A percentile compares a stretch with the other conserved stretches of the same genome.
Conservation (phyloP, 208 protist genomes). For the Porcisia deanei region DNA sequence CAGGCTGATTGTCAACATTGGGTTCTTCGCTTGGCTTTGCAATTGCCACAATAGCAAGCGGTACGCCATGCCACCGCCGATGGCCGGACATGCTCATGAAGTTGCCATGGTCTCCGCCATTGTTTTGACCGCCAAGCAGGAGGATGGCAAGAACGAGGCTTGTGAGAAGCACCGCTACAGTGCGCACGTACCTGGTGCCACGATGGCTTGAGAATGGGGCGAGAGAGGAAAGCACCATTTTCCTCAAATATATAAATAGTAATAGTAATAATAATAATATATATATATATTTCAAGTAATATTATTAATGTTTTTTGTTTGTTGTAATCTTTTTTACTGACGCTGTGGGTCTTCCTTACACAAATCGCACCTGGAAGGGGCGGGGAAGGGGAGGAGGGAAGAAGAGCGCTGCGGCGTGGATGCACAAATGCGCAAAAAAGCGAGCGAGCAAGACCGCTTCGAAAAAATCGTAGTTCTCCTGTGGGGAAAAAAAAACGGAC, state of each 20-base stretch:
- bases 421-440: not conserved
- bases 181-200: not conserved
- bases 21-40: not conserved
- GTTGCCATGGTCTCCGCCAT: not conserved
- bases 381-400: not conserved
- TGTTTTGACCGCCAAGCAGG: conserved; percentile 5
- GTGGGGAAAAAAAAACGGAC: no score
- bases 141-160: conserved; percentile 1
- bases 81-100: not conserved
- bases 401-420: not conserved
- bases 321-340: no score
- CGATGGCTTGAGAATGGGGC: not conserved
- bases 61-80: not conserved
- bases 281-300: not conserved
- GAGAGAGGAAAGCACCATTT: not conserved
- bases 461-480: no score
- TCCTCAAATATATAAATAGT: not conserved
- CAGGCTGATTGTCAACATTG: not conserved
- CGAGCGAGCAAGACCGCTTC: not conserved
- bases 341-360: not conserved
- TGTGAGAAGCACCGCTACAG: not conserved
- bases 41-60: not conserved
- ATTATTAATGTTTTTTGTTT: not conserved
- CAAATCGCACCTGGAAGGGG: not conserved
- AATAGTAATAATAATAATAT: not conserved